Evolutionary conservation across 139 green algal species (phyloP).

Genomic region (Tetradesmus obliquus): DNA sequence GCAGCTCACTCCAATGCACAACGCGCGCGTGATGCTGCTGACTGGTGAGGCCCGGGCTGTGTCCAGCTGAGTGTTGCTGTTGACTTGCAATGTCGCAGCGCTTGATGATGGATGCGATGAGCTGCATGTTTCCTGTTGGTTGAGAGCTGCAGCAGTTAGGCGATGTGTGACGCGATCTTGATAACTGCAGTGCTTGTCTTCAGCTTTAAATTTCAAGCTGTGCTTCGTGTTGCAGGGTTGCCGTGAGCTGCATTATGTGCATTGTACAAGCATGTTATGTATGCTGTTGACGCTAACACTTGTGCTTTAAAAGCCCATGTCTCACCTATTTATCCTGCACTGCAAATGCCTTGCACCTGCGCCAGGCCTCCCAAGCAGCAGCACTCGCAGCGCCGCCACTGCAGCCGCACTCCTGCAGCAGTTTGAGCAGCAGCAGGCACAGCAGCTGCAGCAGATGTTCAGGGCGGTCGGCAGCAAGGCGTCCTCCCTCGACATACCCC

Average conservation of each 20-base stretch:
- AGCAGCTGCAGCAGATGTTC: conserved; percentile 18
- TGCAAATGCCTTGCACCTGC: not conserved
- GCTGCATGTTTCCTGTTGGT: no score
- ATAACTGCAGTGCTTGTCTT: no score
- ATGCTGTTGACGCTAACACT: no score
- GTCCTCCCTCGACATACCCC: conserved; percentile 26
- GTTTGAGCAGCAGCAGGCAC: not conserved
- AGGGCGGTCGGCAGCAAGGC: conserved; percentile 25
- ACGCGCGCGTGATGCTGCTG: conserved; percentile 27
- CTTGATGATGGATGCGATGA: no score
- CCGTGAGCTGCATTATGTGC: no score
- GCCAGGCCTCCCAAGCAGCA: conserved; percentile 18
- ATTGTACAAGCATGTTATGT: no score
- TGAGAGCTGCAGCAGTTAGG: no score
- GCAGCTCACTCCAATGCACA: conserved; percentile 31
- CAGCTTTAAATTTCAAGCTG: no score
- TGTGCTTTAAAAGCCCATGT: no score
- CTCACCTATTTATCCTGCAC: no score
- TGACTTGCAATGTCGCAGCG: not conserved
- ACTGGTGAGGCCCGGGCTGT: not conserved
- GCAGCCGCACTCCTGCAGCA: not conserved
- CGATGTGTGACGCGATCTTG: no score
- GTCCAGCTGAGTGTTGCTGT: not conserved
- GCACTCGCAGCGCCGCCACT: not conserved
- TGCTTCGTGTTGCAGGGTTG: no score